phyloP scores from a whole-genome alignment of 108 stramenopile species.

The Mayamaea pseudoterrestris region DNA sequence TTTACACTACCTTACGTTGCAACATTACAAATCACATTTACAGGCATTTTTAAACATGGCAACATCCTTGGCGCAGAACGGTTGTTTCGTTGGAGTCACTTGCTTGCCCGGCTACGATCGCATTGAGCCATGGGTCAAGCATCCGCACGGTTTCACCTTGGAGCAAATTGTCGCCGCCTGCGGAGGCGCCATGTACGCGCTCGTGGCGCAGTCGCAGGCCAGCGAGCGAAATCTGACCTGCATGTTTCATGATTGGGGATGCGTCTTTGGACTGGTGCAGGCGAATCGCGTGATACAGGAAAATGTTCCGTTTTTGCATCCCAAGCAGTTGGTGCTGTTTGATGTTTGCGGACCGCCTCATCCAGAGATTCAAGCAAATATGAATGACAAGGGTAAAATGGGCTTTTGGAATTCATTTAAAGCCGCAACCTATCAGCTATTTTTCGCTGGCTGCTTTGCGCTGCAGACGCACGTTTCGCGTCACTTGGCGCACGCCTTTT shows the following conservation, averaged over 20 bases:
- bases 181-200: background rate
- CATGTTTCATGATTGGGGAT: slow-evolving; percentile 43
- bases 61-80: no score
- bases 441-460: background rate
- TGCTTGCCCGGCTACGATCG: slow-evolving; percentile 25
- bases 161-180: slow-evolving; percentile 1
- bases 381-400: background rate
- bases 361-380: slow-evolving; percentile 5
- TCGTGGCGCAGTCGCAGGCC: background rate
- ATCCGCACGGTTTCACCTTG: slow-evolving; percentile 20
- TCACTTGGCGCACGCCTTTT: background rate
- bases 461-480: background rate
- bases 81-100: slow-evolving; percentile 23
- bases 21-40: no score
- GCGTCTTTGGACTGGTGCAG: slow-evolving; percentile 20
- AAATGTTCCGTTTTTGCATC: background rate
- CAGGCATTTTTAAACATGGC: no score
- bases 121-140: slow-evolving; percentile 2
- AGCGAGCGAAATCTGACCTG: slow-evolving; percentile 16
- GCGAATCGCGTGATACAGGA: slow-evolving; percentile 26
- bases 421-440: background rate
- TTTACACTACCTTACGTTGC: no score
- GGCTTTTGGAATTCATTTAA: background rate
- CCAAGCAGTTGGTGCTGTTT: slow-evolving; percentile 27
- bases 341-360: slow-evolving; percentile 26